Base-by-base conservation (phyloP, 1,284 basidiomycete genomes). In the Retiboletus flavoniger region DNA sequence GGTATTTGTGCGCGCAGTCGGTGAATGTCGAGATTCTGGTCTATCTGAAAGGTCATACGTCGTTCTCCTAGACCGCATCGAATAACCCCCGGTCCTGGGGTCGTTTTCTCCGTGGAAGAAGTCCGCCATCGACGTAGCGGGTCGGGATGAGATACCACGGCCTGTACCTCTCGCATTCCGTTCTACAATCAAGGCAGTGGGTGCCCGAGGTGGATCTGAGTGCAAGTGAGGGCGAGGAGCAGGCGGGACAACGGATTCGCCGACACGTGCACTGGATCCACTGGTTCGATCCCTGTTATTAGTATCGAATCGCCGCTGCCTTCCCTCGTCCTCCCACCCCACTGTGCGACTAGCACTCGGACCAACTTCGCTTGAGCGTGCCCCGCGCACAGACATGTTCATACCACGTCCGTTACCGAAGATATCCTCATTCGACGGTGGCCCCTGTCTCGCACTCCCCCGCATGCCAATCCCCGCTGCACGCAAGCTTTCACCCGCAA, bases 401-500 rank as follows among this genome's bases (percentile, higher is more conserved):
- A 35, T 19, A 47, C 55, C 62, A 42, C 52, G 65, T 41, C 46
- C 58, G 6, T 62, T 62, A 26, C 35, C 62, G 41, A 81, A 81
- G 10, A 76, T 64, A 51, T 79, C 78, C 24, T 74, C 74, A 7
- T 60, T 67, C 36, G 71, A 63, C 53, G 56, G 34, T 17, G 46
- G 53, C 7, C 52, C 51, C 11, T 60, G 66, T 53, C 59, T 56
- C 19, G 19, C 49, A 39, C 54, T 56, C 19, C 59, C 61, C 1
- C 73, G 79, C 60, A 70, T 72, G n/a, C 65, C 64, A 53, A 90
- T 73, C 7, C 89, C 89, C 1, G 89, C 87, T 3, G 87, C 86
- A 51, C 83, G 77, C 50, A 91, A 66, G n/a, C 84, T 82, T 67
- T 89, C 86, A 2, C 85, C 80, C 8, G 87, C 69, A 10, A 90